phyloP scores from a whole-genome alignment of 805 yeast genomes.

The Candida ponderosae region DNA sequence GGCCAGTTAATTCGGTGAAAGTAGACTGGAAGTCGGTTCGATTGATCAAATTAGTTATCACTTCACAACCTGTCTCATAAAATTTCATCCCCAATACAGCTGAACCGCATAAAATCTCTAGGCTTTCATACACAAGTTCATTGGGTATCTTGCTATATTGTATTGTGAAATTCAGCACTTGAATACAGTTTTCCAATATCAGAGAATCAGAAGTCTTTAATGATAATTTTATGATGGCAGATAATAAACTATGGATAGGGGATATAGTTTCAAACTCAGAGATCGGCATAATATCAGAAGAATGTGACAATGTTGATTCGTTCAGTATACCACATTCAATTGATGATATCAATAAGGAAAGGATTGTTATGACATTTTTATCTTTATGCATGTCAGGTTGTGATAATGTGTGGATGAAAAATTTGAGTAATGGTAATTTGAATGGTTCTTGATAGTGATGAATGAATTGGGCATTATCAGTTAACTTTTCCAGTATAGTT shows the following conservation, averaged over 20 bases:
- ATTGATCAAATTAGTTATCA: slow-evolving; percentile 27
- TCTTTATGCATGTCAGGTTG: slow-evolving; percentile 18
- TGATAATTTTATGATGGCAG: slow-evolving; percentile 28
- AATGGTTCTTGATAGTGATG: slow-evolving; percentile 43
- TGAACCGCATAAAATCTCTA: slow-evolving; percentile 40
- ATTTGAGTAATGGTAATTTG: slow-evolving; percentile 28
- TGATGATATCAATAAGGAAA: slow-evolving; percentile 14
- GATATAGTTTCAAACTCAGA: slow-evolving; percentile 14
- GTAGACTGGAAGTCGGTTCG: slow-evolving; percentile 7
- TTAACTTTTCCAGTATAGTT: slow-evolving; percentile 35
- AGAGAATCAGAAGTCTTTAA: slow-evolving; percentile 28
- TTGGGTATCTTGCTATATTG: slow-evolving; percentile 40
- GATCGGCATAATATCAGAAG: slow-evolving; percentile 2
- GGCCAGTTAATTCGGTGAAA: slow-evolving; percentile 8
- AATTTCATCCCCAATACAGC: slow-evolving; percentile 28
- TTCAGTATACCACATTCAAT: slow-evolving; percentile 5
- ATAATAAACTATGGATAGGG: slow-evolving; percentile 27
- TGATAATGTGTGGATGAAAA: slow-evolving; percentile 26
- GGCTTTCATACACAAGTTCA: slow-evolving; percentile 24
- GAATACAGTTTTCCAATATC: slow-evolving; percentile 31
- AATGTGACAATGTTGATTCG: neutral
- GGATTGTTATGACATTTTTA: slow-evolving; percentile 5
- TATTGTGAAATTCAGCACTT: slow-evolving; percentile 34
- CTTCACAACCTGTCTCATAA: slow-evolving; percentile 27
- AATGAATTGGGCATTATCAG: slow-evolving; percentile 46